A percentile compares a stretch with the other conserved stretches of the same genome.
Conservation (phyloP, 768 basidiomycete genomes). For the Mycena leptocephala region DNA sequence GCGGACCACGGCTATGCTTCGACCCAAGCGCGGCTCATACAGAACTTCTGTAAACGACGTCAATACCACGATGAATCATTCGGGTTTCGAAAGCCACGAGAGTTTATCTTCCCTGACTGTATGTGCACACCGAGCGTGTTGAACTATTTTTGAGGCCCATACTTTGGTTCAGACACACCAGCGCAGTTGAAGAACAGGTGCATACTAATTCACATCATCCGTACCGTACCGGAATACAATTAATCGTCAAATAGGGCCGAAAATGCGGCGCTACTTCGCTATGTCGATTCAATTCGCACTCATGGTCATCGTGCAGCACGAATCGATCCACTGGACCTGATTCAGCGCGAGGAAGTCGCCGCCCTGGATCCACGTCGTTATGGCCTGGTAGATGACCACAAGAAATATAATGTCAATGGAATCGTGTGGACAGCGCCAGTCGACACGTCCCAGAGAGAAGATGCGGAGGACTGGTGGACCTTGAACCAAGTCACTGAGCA, state of each 20-base stretch:
- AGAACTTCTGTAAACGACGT: slow-evolving; percentile 30
- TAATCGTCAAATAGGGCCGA: slow-evolving; percentile 62
- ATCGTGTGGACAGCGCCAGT: slow-evolving; percentile 83
- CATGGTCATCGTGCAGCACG: slow-evolving; percentile 90
- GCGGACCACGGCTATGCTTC: background rate
- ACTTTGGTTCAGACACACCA: slow-evolving; percentile 22
- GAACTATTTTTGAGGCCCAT: background rate
- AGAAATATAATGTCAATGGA: slow-evolving; percentile 82
- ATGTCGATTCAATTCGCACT: slow-evolving; percentile 90
- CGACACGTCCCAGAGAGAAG: slow-evolving; percentile 38
- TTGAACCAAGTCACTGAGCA: slow-evolving; percentile 81
- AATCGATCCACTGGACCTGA: slow-evolving; percentile 91
- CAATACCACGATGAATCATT: slow-evolving; percentile 89
- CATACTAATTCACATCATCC: background rate
- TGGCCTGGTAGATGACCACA: slow-evolving; percentile 70
- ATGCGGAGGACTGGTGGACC: slow-evolving; percentile 70
- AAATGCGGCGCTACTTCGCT: slow-evolving; percentile 88
- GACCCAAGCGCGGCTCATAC: background rate
- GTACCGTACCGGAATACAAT: background rate
- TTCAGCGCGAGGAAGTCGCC: slow-evolving; percentile 85
- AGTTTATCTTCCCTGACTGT: slow-evolving; percentile 84
- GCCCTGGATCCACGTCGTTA: slow-evolving; percentile 87
- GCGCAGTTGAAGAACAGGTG: slow-evolving; percentile 35
- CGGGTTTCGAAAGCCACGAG: slow-evolving; percentile 78
- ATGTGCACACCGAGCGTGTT: slow-evolving; percentile 45